These are phyloP conservation scores for Cystofilobasidium ferigula DNA, from an alignment of 768 basidiomycete species.

Conservation along the genomic window DNA sequence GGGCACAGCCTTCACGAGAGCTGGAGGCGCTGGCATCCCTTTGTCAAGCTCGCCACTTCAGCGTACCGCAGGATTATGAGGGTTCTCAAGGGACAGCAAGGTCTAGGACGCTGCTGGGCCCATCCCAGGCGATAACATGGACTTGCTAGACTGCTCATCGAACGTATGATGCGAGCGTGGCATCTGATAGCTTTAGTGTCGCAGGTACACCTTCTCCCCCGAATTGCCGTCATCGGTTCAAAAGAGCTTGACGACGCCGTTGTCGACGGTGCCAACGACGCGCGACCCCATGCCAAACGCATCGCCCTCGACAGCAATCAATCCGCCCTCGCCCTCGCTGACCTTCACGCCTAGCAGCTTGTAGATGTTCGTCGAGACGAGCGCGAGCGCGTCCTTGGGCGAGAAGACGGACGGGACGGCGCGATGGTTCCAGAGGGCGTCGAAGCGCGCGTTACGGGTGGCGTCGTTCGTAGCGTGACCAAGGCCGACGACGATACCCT, in stretches of 20 bases:
- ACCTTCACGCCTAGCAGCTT: slow-evolving; percentile 43
- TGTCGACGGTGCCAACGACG: slow-evolving; percentile 1
- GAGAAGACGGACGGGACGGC: background rate
- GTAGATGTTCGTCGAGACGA: slow-evolving; percentile 50
- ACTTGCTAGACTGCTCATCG: too few species aligned
- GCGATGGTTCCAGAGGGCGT: slow-evolving; percentile 31
- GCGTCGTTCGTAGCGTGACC: slow-evolving; percentile 53
- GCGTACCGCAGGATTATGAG: too few species aligned
- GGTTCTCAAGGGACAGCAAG: too few species aligned
- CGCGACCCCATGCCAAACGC: slow-evolving; percentile 1
- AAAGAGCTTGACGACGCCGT: background rate
- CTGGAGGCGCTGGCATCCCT: too few species aligned
- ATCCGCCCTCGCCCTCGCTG: background rate
- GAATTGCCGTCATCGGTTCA: too few species aligned
- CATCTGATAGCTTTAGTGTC: too few species aligned
- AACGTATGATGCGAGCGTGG: too few species aligned
- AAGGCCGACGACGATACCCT: slow-evolving; percentile 52
- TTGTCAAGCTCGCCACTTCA: too few species aligned
- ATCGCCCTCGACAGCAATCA: slow-evolving; percentile 9
- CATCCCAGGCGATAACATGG: too few species aligned
- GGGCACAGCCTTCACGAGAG: too few species aligned
- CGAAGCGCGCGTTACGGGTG: slow-evolving; percentile 66
- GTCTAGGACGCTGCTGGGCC: too few species aligned
- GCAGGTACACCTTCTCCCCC: too few species aligned
- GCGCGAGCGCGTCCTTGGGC: slow-evolving; percentile 42